Evolutionary conservation across 768 basidiomycete species (phyloP), one percentile per base, ranked within the genome.

Genomic region (Boletus huronensis): DNA sequence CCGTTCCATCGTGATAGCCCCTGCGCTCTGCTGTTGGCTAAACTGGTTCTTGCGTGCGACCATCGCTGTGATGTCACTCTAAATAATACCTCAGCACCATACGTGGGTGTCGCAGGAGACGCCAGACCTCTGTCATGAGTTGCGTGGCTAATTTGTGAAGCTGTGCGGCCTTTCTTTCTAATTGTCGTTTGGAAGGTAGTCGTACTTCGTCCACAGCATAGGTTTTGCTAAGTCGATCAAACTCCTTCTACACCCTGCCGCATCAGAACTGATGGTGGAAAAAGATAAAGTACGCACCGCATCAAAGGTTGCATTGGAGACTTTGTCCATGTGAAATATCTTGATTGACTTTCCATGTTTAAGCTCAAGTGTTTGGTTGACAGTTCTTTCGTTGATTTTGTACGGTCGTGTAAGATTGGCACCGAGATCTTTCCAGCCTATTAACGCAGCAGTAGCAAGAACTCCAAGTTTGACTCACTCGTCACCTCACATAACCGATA

Each of bases 21-120:
- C 64, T 10, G 62, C 64, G 50, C 63, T 74, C 54, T 58, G 76
- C 43, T 68, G 73, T 46, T 61, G 70, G 46, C 55, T 70, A 14
- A 74, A 67, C 51, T 77, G 70, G 38, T 74, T 79, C 71, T 87
- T 92, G 59, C 83, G 85, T 10, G 80, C 82, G 52, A 89, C 76
- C 81, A 88, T 91, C n/a, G 79, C 78, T n/a, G 74, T 75, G 58
- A 98, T 81, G 62, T 98, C 95, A 58, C 80, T 85, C 93, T 95
- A 69, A 25, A 61, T 16, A 44, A 41, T 42, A 38, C 39, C 46
- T 61, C 49, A 61, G 57, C 40, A 40, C n/a, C 11, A 53, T 36
- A 26, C 40, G 45, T 41, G 38, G 54, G 38, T 53, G 51, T 31
- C 26, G 42, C 25, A 54, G 17, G 56, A 54, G 40, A 57, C 8